These are phyloP conservation scores for Rhizophagus prolifer DNA, from an alignment of 192 early-diverging fungal genomes.

Conservation along the genomic window DNA sequence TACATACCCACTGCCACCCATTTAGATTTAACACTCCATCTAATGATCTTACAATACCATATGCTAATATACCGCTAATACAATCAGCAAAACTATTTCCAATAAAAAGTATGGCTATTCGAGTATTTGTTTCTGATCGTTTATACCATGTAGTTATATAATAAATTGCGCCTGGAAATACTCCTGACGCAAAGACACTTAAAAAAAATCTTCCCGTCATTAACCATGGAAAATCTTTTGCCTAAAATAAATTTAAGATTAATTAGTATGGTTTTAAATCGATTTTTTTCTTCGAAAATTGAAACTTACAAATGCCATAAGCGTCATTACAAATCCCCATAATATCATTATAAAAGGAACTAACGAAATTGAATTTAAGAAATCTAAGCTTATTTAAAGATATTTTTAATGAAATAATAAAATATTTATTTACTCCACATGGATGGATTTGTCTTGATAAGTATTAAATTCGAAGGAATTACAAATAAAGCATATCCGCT, in stretches of 20 bases:
- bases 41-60: too few relatives aligned
- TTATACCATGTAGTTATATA: too few relatives aligned
- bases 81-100: too few relatives aligned
- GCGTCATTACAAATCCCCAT: slow-evolving; percentile 54
- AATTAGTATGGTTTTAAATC: too few relatives aligned
- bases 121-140: too few relatives aligned
- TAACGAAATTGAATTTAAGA: too few relatives aligned
- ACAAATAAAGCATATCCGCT: slow-evolving; percentile 65
- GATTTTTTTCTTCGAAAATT: not conserved
- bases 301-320: slow-evolving; percentile 50
- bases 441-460: slow-evolving; percentile 58
- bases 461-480: slow-evolving; percentile 67
- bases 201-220: slow-evolving; percentile 59
- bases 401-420: too few relatives aligned
- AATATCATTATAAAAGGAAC: too few relatives aligned
- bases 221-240: slow-evolving; percentile 39
- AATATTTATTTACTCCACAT: slow-evolving; percentile 36
- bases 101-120: too few relatives aligned
- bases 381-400: slow-evolving; percentile 19
- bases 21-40: too few relatives aligned
- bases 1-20: too few relatives aligned
- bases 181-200: slow-evolving; percentile 55
- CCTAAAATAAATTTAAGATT: not conserved
- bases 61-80: too few relatives aligned
- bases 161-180: slow-evolving; percentile 60